Evolutionary conservation across 176 grass and related monocot species (phyloP), one percentile per base, ranked within the genome.

Genomic region (Musa itinerans): DNA sequence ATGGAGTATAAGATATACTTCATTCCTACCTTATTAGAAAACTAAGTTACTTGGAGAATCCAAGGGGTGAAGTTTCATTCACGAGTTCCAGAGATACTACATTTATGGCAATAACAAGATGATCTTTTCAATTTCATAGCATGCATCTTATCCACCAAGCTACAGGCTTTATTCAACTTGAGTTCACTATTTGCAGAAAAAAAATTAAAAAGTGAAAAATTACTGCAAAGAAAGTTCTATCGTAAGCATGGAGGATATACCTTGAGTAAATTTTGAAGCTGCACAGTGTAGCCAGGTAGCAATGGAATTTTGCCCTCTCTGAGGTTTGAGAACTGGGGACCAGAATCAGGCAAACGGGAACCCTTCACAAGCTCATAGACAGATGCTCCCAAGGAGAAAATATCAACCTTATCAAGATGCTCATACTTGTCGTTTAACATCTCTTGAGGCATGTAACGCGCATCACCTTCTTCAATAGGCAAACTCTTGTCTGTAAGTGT

Each of bases 381-480:
- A 12, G 95, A 59, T 24, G 90, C 88, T 71, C 94, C 95, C 19
- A 98, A 82, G 65, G 90, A 91, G 77, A 98, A 98, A 24, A 98
- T 91, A 61, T 98, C 95, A 25, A 98, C 95, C 84, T 93, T 98
- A 75, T 98, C 88, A 65, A 93, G 86, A 89, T 93, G 65, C 68
- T 98, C 95, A 10, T 85, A 87, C 77, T 87, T 82, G 50, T 98
- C 95, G 63, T 91, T 98, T 64, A 98, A 76, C 84, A 98, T 87
- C 74, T 98, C 95, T 9, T 79, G 84, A 83, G 95, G 95, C 95
- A 98, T 93, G 81, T 98, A 98, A 23, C 95, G 88, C 19, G 90
- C 84, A 87, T 98, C 94, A 51, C 94, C 94, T 80, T 93, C 94
- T 90, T 98, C 90, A 67, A 98, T 81, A 53, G 75, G 59, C 11